Conservation (phyloP, 2,329 filamentous ascomycete genomes). For the Hypoxylon sp. region DNA sequence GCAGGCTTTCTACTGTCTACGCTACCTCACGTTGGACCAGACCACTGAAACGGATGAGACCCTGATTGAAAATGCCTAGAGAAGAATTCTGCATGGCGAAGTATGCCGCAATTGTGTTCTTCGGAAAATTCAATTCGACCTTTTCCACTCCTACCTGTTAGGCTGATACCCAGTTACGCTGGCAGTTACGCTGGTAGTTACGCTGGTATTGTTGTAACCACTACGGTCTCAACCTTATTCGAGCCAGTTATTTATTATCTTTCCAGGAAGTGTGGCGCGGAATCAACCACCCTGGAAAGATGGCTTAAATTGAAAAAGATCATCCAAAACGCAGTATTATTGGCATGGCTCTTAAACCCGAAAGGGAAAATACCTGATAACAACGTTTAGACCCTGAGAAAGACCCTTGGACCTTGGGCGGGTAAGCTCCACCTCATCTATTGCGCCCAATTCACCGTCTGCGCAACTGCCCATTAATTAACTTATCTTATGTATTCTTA, state of each 20-base stretch:
- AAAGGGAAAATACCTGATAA: constrained; percentile 4
- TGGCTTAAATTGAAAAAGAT: constrained; percentile 9
- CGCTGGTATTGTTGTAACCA: not conserved
- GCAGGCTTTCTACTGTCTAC: constrained; percentile 12
- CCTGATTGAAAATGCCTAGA: constrained; percentile 3
- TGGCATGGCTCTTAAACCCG: constrained; percentile 1
- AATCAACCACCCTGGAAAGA: constrained; percentile 6
- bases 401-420: constrained; percentile 14
- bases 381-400: not conserved
- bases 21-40: constrained; percentile 22
- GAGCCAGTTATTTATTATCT: constrained; percentile 12
- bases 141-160: constrained; percentile 18
- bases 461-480: constrained; percentile 2
- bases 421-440: constrained; percentile 16
- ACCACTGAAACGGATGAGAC: constrained; percentile 1
- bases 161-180: constrained; percentile 11
- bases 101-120: not conserved
- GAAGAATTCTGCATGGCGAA: constrained; percentile 10
- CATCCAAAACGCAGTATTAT: constrained; percentile 5
- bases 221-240: not conserved
- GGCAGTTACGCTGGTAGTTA: constrained; percentile 1
- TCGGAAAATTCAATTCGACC: constrained; percentile 13
- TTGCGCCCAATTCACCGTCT: not conserved
- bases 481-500: no score
- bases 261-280: constrained; percentile 25